Conservation (phyloP, 345 rosid species). For the Microthlaspi erraticum region DNA sequence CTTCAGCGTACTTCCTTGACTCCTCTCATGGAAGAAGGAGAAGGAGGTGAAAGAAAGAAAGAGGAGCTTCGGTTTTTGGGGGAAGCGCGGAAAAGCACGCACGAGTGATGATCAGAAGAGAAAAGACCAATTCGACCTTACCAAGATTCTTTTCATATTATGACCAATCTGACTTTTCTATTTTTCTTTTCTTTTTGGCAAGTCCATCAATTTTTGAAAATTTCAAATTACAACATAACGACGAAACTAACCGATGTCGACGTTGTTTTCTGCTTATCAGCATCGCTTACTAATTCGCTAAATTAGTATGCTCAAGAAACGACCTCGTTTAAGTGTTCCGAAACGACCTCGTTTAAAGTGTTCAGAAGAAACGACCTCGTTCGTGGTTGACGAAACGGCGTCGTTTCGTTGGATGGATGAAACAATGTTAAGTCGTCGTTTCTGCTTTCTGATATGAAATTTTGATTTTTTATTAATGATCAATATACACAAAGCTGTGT, state of each 20-base stretch:
- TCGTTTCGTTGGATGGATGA: no score
- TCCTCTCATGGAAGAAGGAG: conserved; percentile 29
- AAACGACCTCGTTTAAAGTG: no score
- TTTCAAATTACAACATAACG: conserved; percentile 4
- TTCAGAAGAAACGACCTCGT: no score
- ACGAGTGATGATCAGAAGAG: neutral
- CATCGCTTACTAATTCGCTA: no score
- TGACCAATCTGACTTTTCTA: conserved; percentile 24
- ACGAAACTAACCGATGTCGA: no score
- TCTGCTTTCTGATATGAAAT: neutral
- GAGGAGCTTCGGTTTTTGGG: conserved; percentile 33
- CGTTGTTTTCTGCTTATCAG: neutral
- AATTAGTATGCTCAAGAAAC: neutral
- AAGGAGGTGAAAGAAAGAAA: neutral
- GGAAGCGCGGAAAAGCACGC: conserved; percentile 44
- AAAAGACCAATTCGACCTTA: conserved; percentile 37
- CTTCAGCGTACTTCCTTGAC: conserved; percentile 27
- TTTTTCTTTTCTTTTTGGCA: conserved; percentile 16
- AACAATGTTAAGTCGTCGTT: no score
- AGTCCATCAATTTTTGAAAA: conserved; percentile 1
- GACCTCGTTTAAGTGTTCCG: no score
- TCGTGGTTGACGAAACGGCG: no score
- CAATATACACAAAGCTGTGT: conserved; percentile 2
- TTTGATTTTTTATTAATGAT: neutral
- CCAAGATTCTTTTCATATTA: conserved; percentile 28